Base-by-base conservation (phyloP, 441 rosid genomes). In the Corymbia citriodora region DNA sequence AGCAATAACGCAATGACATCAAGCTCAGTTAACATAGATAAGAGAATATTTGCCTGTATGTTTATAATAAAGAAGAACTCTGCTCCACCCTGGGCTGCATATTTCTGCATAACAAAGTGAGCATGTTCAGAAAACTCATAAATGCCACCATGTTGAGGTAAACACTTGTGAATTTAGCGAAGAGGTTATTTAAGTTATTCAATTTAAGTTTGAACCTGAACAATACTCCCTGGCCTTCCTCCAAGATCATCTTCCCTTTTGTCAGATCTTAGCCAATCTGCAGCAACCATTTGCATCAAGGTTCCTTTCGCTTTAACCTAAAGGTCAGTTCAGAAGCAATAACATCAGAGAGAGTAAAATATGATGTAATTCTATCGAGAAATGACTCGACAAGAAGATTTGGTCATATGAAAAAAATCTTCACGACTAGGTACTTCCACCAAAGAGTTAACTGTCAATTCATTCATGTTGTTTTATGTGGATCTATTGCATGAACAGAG, bases 261-360 rank as follows among this genome's bases (percentile, higher is more conserved):
- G 94, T 96, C 96, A 91, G 99, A 97, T 92, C 94, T 96, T 88
- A 97, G 91, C 99, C 99, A 98, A 95, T 97, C 99, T 90, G 99
- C 99, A 90, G 98, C 99, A 92, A 98, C 97, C 99, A 97, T 96
- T 94, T 96, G 95, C 99, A 97, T 96, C 96, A 96, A 91, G 63
- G 96, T 95, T 87, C 96, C 98, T 91, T 96, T 98, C 45, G 99
- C 99, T 95, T 95, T 97, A 88, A 97, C 91, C 99, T 98, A 94
- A 68, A 89, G 90, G 89, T 57, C 55, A 91, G 29, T 72, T 90
- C 87, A 13, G 88, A 90, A 87, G 53, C 79, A 54, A 65, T 63
- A 50, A 91, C 45, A 90, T 83, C 70, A 54, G 45, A 52, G 27
- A 72, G 83, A 72, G n/a, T 59, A 59, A 59, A 72, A 72, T 72